phyloP scores from a whole-genome alignment of 2,329 filamentous ascomycete genomes.

The Graphilbum ipis-grandicollis region DNA sequence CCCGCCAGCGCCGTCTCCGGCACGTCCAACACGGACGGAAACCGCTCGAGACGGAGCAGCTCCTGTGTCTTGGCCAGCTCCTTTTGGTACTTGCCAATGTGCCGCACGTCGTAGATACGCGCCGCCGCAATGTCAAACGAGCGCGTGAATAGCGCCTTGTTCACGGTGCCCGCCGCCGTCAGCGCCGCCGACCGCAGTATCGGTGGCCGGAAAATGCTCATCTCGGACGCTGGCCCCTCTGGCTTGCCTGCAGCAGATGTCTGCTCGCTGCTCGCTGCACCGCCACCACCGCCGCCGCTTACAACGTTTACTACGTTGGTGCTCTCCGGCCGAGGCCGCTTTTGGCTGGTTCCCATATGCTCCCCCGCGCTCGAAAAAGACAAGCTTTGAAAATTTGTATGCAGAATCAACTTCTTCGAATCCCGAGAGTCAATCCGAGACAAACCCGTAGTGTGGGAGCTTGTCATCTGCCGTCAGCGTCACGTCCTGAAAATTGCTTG shows the following conservation, averaged over 20 bases:
- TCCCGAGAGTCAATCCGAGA: too few species aligned
- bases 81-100: conserved; percentile 56
- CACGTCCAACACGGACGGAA: conserved; percentile 45
- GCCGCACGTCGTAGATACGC: conserved; percentile 53
- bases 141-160: conserved; percentile 68
- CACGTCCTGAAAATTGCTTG: background rate
- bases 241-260: too few species aligned
- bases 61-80: conserved; percentile 49
- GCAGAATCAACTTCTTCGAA: too few species aligned
- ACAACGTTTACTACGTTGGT: conserved; percentile 1
- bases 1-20: conserved; percentile 33
- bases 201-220: conserved; percentile 57
- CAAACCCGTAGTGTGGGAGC: too few species aligned
- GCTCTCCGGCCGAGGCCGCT: conserved; percentile 7
- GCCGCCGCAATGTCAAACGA: conserved; percentile 64
- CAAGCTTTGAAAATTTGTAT: too few species aligned
- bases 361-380: background rate
- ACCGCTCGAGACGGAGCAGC: conserved; percentile 43
- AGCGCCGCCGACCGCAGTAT: conserved; percentile 53
- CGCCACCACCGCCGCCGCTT: background rate
- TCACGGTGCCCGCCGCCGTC: conserved; percentile 37
- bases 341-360: conserved; percentile 8
- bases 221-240: too few species aligned
- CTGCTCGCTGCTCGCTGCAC: conserved; percentile 3
- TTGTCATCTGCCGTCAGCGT: too few species aligned